Conservation (phyloP, 352 stramenopile species). For the Aphanomyces stellatus region DNA sequence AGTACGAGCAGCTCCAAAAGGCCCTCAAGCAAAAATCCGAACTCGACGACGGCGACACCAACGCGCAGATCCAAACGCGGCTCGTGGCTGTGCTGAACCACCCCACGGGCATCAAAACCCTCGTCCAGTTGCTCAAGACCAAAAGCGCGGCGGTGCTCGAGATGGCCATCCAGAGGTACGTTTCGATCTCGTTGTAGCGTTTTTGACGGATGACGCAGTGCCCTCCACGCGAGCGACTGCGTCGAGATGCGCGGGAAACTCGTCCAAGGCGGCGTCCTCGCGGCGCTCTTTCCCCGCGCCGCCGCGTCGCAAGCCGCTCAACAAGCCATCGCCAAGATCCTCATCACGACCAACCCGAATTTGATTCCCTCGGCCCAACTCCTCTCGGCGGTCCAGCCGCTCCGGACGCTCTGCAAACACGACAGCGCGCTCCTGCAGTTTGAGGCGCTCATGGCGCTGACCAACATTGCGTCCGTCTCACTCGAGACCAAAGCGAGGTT, state of each 20-base stretch:
- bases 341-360: conserved; percentile 96
- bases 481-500: conserved; percentile 92
- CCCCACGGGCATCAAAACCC: conserved; percentile 44
- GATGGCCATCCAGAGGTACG: conserved; percentile 17
- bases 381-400: conserved; percentile 66
- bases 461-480: conserved; percentile 93
- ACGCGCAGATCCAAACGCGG: conserved; percentile 54
- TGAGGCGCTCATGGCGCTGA: conserved; percentile 95
- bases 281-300: conserved; percentile 41
- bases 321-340: conserved; percentile 92
- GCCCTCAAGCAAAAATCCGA: conserved; percentile 91
- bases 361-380: conserved; percentile 71
- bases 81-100: conserved; percentile 29
- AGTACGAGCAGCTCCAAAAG: conserved; percentile 97
- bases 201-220: conserved; percentile 71
- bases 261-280: conserved; percentile 71
- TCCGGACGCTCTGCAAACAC: conserved; percentile 91
- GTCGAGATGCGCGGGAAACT: conserved; percentile 56
- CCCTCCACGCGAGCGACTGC: conserved; percentile 56
- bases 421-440: conserved; percentile 79
- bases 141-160: conserved; percentile 28
- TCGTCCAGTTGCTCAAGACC: conserved; percentile 74
- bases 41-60: conserved; percentile 85
- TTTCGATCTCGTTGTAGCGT: conserved; percentile 21
- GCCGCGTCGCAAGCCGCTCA: conserved; percentile 47